Conservation (phyloP, 352 stramenopile species). For the Salisapilia sapeloensis region DNA sequence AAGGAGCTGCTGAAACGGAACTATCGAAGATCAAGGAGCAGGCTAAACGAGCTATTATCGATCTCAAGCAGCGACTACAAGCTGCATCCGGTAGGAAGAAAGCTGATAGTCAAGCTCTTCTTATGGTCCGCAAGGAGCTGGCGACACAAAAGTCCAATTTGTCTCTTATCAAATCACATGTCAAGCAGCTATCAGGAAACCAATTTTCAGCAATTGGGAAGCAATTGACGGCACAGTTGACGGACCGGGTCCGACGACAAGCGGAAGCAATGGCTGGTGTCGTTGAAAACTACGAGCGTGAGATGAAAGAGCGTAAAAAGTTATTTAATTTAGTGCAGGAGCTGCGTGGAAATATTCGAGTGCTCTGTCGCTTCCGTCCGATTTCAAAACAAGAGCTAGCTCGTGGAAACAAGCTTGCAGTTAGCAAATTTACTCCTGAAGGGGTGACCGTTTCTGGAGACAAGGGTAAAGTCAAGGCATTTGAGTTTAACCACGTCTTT, state of each 20-base stretch:
- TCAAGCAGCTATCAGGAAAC: too few species aligned
- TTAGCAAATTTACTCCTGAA: conserved; percentile 67
- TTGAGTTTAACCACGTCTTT: conserved; percentile 78
- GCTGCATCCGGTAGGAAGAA: conserved; percentile 34
- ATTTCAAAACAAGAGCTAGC: conserved; percentile 65
- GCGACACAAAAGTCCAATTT: conserved; percentile 41
- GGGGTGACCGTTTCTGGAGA: conserved; percentile 65
- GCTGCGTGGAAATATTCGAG: conserved; percentile 94
- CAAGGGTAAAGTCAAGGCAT: conserved; percentile 77
- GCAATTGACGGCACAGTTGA: conserved; percentile 60
- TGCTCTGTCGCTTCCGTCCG: conserved; percentile 91
- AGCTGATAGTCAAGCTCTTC: conserved; percentile 24
- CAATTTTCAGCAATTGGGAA: conserved; percentile 37
- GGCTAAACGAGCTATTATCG: conserved; percentile 73
- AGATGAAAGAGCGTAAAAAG: conserved; percentile 80
- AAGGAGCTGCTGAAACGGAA: conserved; percentile 50
- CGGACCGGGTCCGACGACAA: conserved; percentile 50
- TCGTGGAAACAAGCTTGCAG: conserved; percentile 48
- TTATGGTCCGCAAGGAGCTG: conserved; percentile 17
- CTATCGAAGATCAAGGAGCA: conserved; percentile 78
- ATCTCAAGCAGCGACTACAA: conserved; percentile 67
- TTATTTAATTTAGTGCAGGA: conserved; percentile 93
- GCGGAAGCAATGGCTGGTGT: conserved; percentile 65
- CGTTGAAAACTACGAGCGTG: conserved; percentile 80
- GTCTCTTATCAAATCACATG: conserved; percentile 25